A percentile compares a stretch with the other conserved stretches of the same genome.
Conservation (phyloP, 2,329 filamentous ascomycete genomes). For the Exophiala lecanii-corni region DNA sequence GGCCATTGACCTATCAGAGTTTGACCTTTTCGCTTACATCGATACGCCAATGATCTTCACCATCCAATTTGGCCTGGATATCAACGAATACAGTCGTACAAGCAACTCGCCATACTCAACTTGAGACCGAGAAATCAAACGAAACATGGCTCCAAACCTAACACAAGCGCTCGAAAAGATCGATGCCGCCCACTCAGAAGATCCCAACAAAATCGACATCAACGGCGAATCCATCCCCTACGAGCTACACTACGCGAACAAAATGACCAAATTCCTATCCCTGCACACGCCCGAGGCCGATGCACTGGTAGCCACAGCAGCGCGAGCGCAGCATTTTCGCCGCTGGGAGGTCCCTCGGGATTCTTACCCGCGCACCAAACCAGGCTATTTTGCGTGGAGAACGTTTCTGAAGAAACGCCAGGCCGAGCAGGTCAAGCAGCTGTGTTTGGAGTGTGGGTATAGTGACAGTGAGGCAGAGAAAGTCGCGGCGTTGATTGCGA, state of each 20-base stretch:
- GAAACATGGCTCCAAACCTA: constrained; percentile 27
- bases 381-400: constrained; percentile 78
- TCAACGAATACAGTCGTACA: too few relatives aligned
- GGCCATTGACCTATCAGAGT: too few relatives aligned
- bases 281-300: constrained; percentile 58
- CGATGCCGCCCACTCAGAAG: constrained; percentile 65
- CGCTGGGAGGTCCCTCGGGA: constrained; percentile 78
- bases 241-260: constrained; percentile 75
- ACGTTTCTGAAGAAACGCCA: constrained; percentile 68
- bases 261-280: constrained; percentile 71
- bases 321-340: constrained; percentile 78
- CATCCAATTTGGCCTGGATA: too few relatives aligned
- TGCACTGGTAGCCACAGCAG: constrained; percentile 66
- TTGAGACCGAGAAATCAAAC: too few relatives aligned
- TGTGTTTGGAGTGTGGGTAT: constrained; percentile 52
- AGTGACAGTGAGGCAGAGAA: constrained; percentile 52
- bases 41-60: too few relatives aligned
- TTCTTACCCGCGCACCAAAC: constrained; percentile 67
- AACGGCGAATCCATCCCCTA: constrained; percentile 55
- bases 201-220: constrained; percentile 55
- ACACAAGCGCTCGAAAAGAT: constrained; percentile 59
- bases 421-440: constrained; percentile 53
- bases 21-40: too few relatives aligned
- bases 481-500: constrained; percentile 69
- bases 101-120: too few relatives aligned